Base-by-base conservation (phyloP, 2,329 filamentous ascomycete species). In the Alternaria gansuensis region DNA sequence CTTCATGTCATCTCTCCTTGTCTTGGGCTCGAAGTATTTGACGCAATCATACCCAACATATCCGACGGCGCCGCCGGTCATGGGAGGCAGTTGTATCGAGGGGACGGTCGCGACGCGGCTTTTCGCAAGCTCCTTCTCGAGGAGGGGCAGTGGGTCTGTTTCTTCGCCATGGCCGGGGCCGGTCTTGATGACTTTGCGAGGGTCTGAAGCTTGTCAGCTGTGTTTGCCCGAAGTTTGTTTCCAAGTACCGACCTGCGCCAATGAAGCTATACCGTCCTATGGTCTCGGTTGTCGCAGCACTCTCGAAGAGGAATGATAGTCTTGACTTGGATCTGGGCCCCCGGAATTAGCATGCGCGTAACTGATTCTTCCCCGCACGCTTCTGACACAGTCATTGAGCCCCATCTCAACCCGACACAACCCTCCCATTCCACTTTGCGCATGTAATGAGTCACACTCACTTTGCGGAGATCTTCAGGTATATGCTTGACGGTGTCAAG, bases 21-120 rank as follows among this genome's bases (percentile, higher is more conserved):
- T 98, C 84, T 93, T 96, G 62, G 95, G 95, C 83, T 99, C 95
- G 69, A 99, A 99, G 80, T 98, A 98, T 74, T 90, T 89, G 71
- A 99, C 92, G 78, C 95, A 99, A 77, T 99, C 95, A 75, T 99
- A 99, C 52, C 93, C 93, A 5, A 98, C 92, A 77, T 98, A 99
- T 59, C 95, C 95, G 71, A 99, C 92, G 11, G 93, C 95, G 49
- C 95, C 95, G 39, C 93, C 95, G 0, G 91, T 92, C 80, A 99
- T 82, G 26, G 92, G 91, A 51, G 95, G 95, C 36, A 99, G 84
- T 70, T 86, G 86, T 71, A 98, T 81, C 1, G 89, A 91, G 0
- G 95, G 93, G 3, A 99, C 87, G 39, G 91, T 86, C 33, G 93
- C 90, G 63, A 97, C 91, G 26, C 91, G 86, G 77, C 88, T 90